Evolutionary conservation across 306 rosid genomes (phyloP).

Genomic region (Rosa persica): DNA sequence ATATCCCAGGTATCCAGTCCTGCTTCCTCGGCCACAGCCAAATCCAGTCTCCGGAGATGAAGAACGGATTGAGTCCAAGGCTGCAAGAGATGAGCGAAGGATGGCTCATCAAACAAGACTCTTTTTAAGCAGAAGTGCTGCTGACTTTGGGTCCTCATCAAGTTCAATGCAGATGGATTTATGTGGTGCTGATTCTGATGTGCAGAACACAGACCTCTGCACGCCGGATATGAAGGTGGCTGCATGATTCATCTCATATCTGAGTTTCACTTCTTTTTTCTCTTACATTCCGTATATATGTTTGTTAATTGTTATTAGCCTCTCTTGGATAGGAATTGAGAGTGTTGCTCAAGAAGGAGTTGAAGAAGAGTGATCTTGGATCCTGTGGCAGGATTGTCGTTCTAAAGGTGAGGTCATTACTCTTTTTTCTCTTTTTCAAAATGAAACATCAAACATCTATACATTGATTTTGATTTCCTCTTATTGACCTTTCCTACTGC

Average conservation of each 20-base stretch:
- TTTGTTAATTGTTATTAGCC: background rate
- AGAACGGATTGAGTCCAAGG: constrained; percentile 21
- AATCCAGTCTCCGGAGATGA: background rate
- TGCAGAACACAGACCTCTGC: constrained; percentile 6
- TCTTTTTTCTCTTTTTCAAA: background rate
- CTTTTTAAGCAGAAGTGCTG: constrained; percentile 8
- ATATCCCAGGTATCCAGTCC: background rate
- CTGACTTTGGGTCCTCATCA: background rate
- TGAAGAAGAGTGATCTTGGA: constrained; percentile 54
- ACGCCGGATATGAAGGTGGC: constrained; percentile 56
- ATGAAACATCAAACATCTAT: background rate
- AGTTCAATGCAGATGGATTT: background rate
- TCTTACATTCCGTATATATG: background rate
- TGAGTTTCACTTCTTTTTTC: background rate
- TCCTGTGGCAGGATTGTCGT: constrained; percentile 57
- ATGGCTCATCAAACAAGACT: constrained; percentile 46
- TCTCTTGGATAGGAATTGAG: constrained; percentile 33
- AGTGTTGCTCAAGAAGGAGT: constrained; percentile 44
- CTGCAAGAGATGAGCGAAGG: constrained; percentile 41
- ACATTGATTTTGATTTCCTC: background rate
- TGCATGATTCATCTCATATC: background rate
- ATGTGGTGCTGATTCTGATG: constrained; percentile 4
- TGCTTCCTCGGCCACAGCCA: background rate
- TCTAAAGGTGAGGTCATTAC: constrained; percentile 56
- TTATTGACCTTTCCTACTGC: background rate